These are phyloP conservation scores for Ensete glaucum DNA, from an alignment of 176 grass and related monocot genomes.

Conservation along the genomic window DNA sequence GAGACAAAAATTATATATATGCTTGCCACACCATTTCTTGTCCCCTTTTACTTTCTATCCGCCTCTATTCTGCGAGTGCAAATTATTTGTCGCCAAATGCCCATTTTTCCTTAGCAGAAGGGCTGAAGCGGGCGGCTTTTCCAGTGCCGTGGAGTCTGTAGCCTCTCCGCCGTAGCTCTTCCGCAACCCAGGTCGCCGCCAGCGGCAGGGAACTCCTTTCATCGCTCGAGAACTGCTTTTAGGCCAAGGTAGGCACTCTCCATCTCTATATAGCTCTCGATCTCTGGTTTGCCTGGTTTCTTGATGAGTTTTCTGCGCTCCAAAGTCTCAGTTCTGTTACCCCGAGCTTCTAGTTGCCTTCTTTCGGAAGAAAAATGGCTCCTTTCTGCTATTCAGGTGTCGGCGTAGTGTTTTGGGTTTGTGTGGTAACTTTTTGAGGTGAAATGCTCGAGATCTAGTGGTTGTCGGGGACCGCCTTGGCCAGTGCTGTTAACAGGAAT, in stretches of 20 bases:
- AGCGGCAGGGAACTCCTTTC: background rate
- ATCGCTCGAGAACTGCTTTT: too few relatives aligned
- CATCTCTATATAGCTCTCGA: background rate
- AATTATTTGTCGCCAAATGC: background rate
- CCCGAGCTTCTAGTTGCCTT: background rate
- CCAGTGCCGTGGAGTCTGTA: background rate
- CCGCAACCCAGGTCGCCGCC: background rate
- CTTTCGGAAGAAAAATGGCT: background rate
- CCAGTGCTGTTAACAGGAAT: background rate
- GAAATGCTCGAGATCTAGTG: conserved; percentile 1
- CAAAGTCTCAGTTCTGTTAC: background rate
- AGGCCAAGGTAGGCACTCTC: background rate
- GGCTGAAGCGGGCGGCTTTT: background rate
- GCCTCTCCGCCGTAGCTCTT: background rate
- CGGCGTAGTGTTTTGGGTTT: background rate
- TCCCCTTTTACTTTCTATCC: background rate
- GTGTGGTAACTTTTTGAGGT: background rate
- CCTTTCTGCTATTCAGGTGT: background rate
- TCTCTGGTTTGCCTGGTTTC: background rate
- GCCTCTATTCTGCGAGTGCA: background rate
- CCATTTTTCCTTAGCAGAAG: background rate
- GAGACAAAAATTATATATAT: conserved; percentile 1
- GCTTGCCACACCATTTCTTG: background rate
- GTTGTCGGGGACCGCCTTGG: background rate
- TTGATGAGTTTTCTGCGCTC: background rate